Percentiles rank a stretch among this genome's conserved stretches.
These are phyloP conservation scores for Strobilomyces dryophilus DNA, from an alignment of 768 basidiomycete genomes.

Conservation along the genomic window DNA sequence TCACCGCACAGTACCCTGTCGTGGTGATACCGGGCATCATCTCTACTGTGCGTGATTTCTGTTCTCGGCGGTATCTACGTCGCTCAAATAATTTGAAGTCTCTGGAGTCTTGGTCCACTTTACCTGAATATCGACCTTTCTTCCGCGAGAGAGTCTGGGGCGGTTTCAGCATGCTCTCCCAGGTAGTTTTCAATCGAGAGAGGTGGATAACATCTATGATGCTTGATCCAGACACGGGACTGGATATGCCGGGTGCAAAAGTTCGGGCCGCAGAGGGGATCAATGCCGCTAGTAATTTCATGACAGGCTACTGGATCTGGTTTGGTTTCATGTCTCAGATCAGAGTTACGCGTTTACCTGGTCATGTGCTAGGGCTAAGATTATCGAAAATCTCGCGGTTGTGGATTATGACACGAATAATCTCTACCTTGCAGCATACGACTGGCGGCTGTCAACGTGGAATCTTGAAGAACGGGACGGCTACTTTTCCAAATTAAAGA, in stretches of 20 bases:
- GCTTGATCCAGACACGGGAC: constrained; percentile 86
- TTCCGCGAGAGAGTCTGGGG: constrained; percentile 90
- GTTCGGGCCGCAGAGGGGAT: constrained; percentile 91
- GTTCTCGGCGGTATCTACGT: neutral
- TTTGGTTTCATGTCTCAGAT: constrained; percentile 24
- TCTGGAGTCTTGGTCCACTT: constrained; percentile 92
- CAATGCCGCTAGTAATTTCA: constrained; percentile 81
- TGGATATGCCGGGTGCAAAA: constrained; percentile 83
- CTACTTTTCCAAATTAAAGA: constrained; percentile 82
- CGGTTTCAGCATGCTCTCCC: constrained; percentile 78
- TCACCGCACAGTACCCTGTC: constrained; percentile 72
- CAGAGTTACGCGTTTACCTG: neutral
- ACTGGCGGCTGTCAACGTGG: constrained; percentile 84
- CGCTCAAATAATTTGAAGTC: constrained; percentile 39
- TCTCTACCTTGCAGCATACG: constrained; percentile 78
- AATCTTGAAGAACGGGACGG: constrained; percentile 92
- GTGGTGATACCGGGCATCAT: constrained; percentile 88
- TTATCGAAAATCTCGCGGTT: constrained; percentile 91
- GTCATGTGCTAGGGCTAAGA: constrained; percentile 61
- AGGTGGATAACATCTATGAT: constrained; percentile 88
- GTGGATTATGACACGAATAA: constrained; percentile 93
- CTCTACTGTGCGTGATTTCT: constrained; percentile 59
- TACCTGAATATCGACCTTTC: constrained; percentile 77
- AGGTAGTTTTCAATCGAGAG: constrained; percentile 79
- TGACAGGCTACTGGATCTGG: constrained; percentile 96